phyloP scores from a whole-genome alignment of 495 filamentous ascomycete species.

The Penicillium verhagenii region DNA sequence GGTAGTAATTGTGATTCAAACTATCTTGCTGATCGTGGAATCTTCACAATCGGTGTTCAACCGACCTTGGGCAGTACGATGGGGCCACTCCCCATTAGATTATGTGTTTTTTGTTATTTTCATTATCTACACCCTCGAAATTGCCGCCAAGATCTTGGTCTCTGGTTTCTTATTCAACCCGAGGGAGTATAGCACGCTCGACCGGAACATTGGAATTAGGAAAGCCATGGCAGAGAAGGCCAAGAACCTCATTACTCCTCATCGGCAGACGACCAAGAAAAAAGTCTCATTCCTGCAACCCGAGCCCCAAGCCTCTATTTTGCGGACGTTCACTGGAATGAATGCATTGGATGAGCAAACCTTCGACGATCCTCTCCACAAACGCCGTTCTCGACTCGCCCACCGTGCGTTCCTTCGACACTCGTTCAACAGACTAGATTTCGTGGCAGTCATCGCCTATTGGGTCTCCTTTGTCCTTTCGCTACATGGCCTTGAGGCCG shows the following conservation, averaged over 20 bases:
- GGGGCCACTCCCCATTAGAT: constrained; percentile 72
- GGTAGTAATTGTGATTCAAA: constrained; percentile 83
- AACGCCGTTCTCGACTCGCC: constrained; percentile 79
- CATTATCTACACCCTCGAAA: constrained; percentile 85
- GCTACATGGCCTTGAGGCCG: constrained; percentile 61
- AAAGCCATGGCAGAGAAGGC: constrained; percentile 74
- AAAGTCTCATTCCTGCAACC: constrained; percentile 37
- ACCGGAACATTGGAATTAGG: constrained; percentile 67
- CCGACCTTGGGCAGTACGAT: constrained; percentile 47
- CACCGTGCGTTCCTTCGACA: constrained; percentile 91
- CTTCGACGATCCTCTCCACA: constrained; percentile 68
- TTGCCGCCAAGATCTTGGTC: constrained; percentile 77
- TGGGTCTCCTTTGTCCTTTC: constrained; percentile 84
- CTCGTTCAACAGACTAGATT: constrained; percentile 92
- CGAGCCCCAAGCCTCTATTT: constrained; percentile 63
- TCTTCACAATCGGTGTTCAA: constrained; percentile 65
- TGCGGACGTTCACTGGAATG: constrained; percentile 80
- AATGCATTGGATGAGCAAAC: constrained; percentile 51
- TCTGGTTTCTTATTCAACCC: constrained; percentile 91
- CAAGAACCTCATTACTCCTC: constrained; percentile 72
- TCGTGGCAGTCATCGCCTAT: constrained; percentile 92
- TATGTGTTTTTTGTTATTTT: constrained; percentile 82
- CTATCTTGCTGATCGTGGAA: constrained; percentile 81
- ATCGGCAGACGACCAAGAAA: constrained; percentile 65
- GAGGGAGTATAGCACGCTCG: constrained; percentile 76